These are phyloP conservation scores for Gleditsia sinensis DNA, from an alignment of 306 rosid species.

Conservation along the genomic window DNA sequence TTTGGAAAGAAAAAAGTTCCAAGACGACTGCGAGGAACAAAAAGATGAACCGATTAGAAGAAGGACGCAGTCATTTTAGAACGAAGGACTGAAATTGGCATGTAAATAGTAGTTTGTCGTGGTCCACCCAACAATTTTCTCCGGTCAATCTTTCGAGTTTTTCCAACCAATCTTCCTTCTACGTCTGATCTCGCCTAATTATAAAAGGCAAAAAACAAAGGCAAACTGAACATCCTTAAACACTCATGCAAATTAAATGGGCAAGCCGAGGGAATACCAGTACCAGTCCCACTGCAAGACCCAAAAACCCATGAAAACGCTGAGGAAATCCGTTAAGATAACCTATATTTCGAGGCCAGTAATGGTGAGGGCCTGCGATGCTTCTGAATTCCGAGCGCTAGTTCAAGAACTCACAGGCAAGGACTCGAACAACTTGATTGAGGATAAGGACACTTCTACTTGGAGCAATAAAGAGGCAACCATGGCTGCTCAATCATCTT, in stretches of 20 bases:
- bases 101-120: neutral
- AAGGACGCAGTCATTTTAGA: conserved; percentile 35
- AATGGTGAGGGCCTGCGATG: conserved; percentile 35
- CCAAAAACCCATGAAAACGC: neutral
- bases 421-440: conserved; percentile 33
- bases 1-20: too few relatives aligned
- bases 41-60: neutral
- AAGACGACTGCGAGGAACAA: neutral
- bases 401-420: conserved; percentile 46
- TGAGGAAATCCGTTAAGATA: conserved; percentile 29
- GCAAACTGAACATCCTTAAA: neutral
- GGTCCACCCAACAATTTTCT: neutral
- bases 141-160: neutral
- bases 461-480: neutral
- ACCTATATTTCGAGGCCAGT: conserved; percentile 40
- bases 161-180: neutral
- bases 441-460: too few relatives aligned
- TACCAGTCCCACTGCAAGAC: neutral
- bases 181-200: neutral
- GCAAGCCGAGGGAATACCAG: neutral
- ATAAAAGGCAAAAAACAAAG: neutral
- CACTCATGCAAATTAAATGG: too few relatives aligned
- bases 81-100: neutral
- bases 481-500: neutral
- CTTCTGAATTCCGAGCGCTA: conserved; percentile 36